phyloP scores from a whole-genome alignment of 2,329 filamentous ascomycete genomes.

The Colletotrichum musicola region DNA sequence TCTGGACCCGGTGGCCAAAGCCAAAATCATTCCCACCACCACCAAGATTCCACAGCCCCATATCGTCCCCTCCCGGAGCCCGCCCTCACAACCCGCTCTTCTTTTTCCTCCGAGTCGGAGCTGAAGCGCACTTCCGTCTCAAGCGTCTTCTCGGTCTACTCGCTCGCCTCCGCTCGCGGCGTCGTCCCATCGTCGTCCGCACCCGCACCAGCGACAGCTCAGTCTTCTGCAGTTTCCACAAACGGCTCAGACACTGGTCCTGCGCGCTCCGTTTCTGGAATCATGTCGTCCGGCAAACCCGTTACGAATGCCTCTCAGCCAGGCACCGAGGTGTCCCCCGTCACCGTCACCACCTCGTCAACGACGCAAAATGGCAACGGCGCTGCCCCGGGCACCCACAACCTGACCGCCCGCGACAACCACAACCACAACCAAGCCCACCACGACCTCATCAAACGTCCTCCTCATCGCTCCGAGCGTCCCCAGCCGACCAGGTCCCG shows the following conservation, averaged over 20 bases:
- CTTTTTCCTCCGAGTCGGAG: conserved; percentile 65
- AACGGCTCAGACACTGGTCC: conserved; percentile 64
- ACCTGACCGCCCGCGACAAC: conserved; percentile 59
- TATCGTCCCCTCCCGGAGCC: conserved; percentile 61
- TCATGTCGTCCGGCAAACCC: conserved; percentile 60
- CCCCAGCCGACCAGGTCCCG: conserved; percentile 70
- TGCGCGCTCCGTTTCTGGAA: conserved; percentile 58
- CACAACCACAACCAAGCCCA: conserved; percentile 43
- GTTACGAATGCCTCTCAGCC: conserved; percentile 57
- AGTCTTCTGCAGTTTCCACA: conserved; percentile 65
- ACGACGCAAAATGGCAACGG: conserved; percentile 50
- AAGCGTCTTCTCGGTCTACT: conserved; percentile 81
- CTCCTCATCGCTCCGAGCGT: conserved; percentile 47
- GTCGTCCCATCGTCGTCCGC: conserved; percentile 60
- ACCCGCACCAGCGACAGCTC: conserved; percentile 60
- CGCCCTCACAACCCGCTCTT: conserved; percentile 59
- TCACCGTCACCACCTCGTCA: conserved; percentile 67
- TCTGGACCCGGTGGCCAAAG: conserved; percentile 48
- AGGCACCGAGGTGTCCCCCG: conserved; percentile 64
- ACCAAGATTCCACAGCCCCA: conserved; percentile 44
- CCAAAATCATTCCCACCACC: conserved; percentile 3
- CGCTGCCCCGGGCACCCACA: conserved; percentile 57
- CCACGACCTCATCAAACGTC: conserved; percentile 57
- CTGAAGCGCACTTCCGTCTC: conserved; percentile 79
- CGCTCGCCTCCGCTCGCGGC: conserved; percentile 71